Conservation (phyloP, 2,329 filamentous ascomycete species). For the Lasiodiplodia citricola region DNA sequence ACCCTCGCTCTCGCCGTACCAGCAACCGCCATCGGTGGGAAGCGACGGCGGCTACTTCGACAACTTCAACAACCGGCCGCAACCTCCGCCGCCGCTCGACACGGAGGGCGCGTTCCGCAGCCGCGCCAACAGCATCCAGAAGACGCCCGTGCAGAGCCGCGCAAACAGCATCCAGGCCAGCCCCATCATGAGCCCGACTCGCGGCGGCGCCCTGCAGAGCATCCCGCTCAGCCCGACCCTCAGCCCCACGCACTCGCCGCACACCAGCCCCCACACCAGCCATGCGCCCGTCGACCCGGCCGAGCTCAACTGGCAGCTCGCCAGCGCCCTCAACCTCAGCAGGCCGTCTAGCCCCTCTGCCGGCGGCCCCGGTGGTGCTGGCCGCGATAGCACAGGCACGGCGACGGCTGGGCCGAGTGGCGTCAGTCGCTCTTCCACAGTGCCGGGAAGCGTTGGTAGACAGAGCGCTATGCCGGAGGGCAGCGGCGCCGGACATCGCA, state of each 20-base stretch:
- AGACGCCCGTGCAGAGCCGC: conserved; percentile 42
- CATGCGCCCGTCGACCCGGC: neutral
- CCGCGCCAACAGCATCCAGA: conserved; percentile 46
- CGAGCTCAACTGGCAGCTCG: conserved; percentile 52
- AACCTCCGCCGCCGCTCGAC: neutral
- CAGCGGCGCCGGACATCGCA: conserved; percentile 47
- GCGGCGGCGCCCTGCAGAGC: neutral
- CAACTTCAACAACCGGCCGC: conserved; percentile 1
- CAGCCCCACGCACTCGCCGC: conserved; percentile 14
- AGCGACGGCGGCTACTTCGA: conserved; percentile 12
- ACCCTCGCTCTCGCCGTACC: conserved; percentile 35
- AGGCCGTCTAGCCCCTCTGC: conserved; percentile 43
- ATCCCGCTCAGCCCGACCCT: conserved; percentile 4
- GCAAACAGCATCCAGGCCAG: conserved; percentile 47
- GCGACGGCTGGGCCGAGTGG: neutral
- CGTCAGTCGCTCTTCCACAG: neutral
- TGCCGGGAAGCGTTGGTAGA: neutral
- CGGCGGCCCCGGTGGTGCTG: conserved; percentile 5
- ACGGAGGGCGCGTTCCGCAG: conserved; percentile 32
- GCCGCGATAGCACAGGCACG: conserved; percentile 28
- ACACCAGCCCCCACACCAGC: neutral
- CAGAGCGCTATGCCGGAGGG: conserved; percentile 28
- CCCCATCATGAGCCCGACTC: conserved; percentile 33
- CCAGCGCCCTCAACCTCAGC: conserved; percentile 46
- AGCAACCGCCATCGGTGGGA: neutral